These are phyloP conservation scores for Microstroma glucosiphilum DNA, from an alignment of 1,284 basidiomycete species.

Conservation along the genomic window DNA sequence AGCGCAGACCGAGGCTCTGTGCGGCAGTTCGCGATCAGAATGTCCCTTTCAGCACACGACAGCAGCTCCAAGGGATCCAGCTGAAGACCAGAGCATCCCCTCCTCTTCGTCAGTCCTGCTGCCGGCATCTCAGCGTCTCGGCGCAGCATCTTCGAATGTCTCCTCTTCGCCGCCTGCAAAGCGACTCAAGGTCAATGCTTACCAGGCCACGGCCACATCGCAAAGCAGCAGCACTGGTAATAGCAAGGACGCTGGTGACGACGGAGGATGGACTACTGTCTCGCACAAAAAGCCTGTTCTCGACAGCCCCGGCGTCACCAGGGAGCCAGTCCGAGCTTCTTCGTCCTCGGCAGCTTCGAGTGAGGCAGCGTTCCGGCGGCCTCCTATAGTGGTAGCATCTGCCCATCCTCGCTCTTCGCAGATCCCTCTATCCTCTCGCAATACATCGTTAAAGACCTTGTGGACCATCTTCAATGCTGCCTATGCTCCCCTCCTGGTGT, in stretches of 20 bases:
- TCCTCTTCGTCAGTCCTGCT: background rate
- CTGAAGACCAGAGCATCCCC: background rate
- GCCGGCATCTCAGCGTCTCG: background rate
- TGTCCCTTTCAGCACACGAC: conserved; percentile 1
- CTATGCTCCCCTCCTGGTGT: background rate
- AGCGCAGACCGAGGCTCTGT: background rate
- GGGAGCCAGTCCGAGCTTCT: background rate
- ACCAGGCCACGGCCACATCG: background rate
- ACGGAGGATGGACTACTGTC: background rate
- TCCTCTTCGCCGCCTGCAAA: background rate
- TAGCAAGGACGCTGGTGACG: background rate
- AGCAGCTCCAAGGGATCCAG: background rate
- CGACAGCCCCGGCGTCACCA: background rate
- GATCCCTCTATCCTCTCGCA: conserved; percentile 4
- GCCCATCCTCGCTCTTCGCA: background rate
- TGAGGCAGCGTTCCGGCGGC: background rate
- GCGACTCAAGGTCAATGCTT: conserved; percentile 1
- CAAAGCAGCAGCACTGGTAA: background rate
- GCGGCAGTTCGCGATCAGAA: background rate
- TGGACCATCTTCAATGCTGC: background rate
- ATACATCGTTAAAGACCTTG: background rate
- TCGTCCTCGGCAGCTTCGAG: background rate
- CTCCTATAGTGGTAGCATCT: background rate
- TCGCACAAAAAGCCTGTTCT: background rate
- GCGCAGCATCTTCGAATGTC: background rate